Evolutionary conservation across 495 filamentous ascomycete genomes (phyloP).

Genomic region (Parmelia sp.): DNA sequence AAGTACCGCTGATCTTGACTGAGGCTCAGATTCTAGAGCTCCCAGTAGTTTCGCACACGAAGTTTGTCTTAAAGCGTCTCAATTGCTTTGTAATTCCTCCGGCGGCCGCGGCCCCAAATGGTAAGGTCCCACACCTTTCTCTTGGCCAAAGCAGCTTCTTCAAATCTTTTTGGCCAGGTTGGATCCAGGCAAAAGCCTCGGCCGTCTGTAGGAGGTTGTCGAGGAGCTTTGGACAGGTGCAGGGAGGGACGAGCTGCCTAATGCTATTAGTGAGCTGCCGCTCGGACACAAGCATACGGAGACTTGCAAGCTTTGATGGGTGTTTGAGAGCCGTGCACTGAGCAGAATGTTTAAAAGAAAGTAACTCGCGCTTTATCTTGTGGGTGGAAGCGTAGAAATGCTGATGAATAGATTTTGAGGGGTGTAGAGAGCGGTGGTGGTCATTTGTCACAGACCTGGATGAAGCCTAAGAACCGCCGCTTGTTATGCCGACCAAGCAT

Average conservation of each 20-base stretch:
- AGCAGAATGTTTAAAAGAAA: neutral
- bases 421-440: neutral
- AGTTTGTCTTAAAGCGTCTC: neutral
- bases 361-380: neutral
- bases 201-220: neutral
- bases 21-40: conserved; percentile 23
- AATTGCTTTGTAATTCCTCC: neutral
- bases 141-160: neutral
- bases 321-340: neutral
- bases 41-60: conserved; percentile 15
- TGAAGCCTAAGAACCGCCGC: conserved; percentile 13
- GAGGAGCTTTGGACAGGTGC: neutral
- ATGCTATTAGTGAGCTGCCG: neutral
- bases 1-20: conserved; percentile 46
- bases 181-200: neutral
- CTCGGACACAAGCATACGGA: conserved; percentile 1
- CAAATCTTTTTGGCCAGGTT: neutral
- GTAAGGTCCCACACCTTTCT: neutral
- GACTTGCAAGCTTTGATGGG: neutral
- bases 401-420: neutral
- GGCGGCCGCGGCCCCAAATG: neutral
- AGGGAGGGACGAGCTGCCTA: neutral
- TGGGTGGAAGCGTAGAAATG: neutral
- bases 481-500: conserved; percentile 11
- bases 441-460: neutral